Evolutionary conservation across 75 land plant genomes (phyloP), one percentile per base, ranked within the genome.

Genomic region (Picea sitchensis): DNA sequence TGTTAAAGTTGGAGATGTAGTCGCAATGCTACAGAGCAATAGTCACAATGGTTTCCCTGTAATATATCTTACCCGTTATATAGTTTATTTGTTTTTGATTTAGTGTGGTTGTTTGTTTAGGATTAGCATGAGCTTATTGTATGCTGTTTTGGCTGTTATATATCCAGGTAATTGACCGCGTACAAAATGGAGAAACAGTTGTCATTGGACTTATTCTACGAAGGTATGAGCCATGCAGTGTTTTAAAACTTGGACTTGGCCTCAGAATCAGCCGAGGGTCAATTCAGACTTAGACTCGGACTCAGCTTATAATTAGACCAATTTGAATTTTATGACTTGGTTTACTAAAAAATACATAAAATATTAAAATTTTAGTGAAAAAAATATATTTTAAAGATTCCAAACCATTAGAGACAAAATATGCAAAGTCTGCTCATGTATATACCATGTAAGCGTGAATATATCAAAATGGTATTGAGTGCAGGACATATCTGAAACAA

Each of bases 31-130:
- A 69, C 88, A 86, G 62, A 93, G 91, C 86, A 93, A 85, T 85
- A 87, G 84, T 78, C 99, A 95, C 61, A 96, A 98, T 87, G 99
- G 99, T 9, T 95, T 90, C 67, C 99, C 99, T 32, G 99, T 97
- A 82, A 88, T 92, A 78, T 14, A 26, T 54, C 60, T 62, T 59
- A 14, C 26, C 4, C 36, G 13, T 31, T 57, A 56, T 61, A 36
- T 36, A 0, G 76, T 14, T 73, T 0, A 23, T 12, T 26, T 32
- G 36, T 31, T n/a, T 30, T 75, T 76, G 73, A 1, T 60, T 74
- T 32, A 78, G 56, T 20, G 65, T 56, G 20, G 2, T 73, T 67
- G 13, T 71, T n/a, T 41, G 21, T 44, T 64, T 79, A 36, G 30
- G 30, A n/a, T 74, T 58, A 54, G 20, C 61, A 26, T 71, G 36